These are phyloP conservation scores for Nannochloris sp. DNA, from an alignment of 139 green algal species.

Conservation along the genomic window DNA sequence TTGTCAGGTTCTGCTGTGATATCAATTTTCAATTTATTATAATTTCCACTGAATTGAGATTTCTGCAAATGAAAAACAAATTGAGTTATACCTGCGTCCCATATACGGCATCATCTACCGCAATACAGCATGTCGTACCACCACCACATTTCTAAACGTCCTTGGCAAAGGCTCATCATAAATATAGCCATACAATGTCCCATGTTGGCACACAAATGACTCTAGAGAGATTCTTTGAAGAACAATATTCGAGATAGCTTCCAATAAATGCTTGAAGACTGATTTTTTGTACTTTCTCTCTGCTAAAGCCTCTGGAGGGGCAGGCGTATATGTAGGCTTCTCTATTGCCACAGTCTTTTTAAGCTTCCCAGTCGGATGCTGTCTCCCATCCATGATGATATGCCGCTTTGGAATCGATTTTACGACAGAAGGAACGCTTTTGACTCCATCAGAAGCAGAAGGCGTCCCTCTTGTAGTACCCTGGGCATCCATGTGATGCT, in stretches of 20 bases:
- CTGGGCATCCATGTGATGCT: no score
- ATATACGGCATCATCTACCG: neutral
- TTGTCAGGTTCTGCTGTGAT: constrained; percentile 39
- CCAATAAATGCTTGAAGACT: neutral
- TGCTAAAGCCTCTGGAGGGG: constrained; percentile 18
- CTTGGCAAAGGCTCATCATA: constrained; percentile 26
- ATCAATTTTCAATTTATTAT: constrained; percentile 50
- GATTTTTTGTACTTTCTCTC: neutral
- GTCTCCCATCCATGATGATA: neutral
- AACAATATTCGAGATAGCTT: neutral
- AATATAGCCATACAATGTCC: constrained; percentile 20
- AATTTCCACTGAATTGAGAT: constrained; percentile 35
- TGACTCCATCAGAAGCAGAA: no score
- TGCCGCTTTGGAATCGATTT: no score
- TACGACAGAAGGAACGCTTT: no score
- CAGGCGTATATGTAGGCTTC: constrained; percentile 23
- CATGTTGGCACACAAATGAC: constrained; percentile 11
- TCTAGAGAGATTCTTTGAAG: constrained; percentile 14
- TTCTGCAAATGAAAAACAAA: constrained; percentile 10
- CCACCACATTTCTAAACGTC: constrained; percentile 19
- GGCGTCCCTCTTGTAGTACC: no score
- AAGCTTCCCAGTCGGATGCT: neutral
- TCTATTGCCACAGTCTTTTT: neutral
- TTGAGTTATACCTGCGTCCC: neutral
- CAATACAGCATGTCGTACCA: constrained; percentile 1